A percentile compares a stretch with the other conserved stretches of the same genome.
Evolutionary conservation across 2,329 filamentous ascomycete genomes (phyloP).

Genomic region (Diaporthe citriasiana): DNA sequence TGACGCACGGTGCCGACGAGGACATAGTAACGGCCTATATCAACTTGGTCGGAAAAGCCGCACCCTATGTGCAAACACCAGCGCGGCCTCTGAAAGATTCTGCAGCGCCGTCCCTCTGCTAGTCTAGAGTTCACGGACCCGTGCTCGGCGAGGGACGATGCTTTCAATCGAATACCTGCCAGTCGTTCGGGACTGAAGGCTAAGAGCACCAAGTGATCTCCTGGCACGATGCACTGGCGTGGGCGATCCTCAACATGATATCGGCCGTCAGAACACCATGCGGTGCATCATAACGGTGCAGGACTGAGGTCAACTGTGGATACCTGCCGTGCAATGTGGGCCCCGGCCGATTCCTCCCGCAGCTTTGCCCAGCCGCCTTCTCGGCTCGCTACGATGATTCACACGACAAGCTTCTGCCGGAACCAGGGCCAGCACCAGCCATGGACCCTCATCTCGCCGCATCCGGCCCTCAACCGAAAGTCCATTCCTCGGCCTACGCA

Average conservation of each 20-base stretch:
- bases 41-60: not conserved
- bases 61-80: not conserved
- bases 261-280: not conserved
- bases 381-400: slow-evolving; percentile 30
- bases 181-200: not conserved
- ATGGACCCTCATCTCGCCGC: not conserved
- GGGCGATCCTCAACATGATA: not conserved
- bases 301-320: not conserved
- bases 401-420: slow-evolving; percentile 33
- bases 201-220: too few relatives aligned
- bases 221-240: slow-evolving; percentile 7
- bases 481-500: not conserved
- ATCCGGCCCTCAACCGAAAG: slow-evolving; percentile 12
- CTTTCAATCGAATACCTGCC: not conserved
- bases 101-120: slow-evolving; percentile 11
- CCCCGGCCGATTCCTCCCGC: slow-evolving; percentile 22
- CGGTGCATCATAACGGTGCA: not conserved
- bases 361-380: slow-evolving; percentile 15
- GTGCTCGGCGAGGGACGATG: not conserved
- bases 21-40: not conserved
- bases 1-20: not conserved
- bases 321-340: slow-evolving; percentile 13
- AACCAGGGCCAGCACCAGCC: slow-evolving; percentile 2
- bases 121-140: not conserved
- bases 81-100: not conserved